These are phyloP conservation scores for Melastoma candidum DNA, from an alignment of 441 rosid genomes.

Conservation along the genomic window DNA sequence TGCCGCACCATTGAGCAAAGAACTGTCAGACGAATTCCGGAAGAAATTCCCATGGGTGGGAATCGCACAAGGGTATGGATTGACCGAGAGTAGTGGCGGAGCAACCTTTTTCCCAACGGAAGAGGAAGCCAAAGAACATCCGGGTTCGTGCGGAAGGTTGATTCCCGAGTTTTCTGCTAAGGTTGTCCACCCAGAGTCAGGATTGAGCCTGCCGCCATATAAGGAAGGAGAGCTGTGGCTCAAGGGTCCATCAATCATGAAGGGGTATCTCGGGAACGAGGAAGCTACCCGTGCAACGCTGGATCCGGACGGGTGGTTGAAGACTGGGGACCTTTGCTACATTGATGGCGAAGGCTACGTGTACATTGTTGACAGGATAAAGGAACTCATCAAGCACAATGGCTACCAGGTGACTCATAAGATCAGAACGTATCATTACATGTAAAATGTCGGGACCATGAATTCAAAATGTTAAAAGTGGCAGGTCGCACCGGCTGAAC, in stretches of 20 bases:
- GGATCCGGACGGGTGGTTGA: constrained; percentile 50
- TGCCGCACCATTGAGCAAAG: constrained; percentile 32
- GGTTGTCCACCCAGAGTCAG: constrained; percentile 35
- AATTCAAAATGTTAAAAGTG: not conserved
- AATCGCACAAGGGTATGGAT: constrained; percentile 49
- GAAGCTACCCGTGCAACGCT: constrained; percentile 34
- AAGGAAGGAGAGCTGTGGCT: constrained; percentile 48
- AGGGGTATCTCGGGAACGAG: constrained; percentile 44
- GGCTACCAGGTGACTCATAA: constrained; percentile 41
- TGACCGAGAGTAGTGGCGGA: constrained; percentile 51
- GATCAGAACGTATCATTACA: not conserved
- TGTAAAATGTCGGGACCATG: not conserved
- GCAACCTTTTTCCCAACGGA: constrained; percentile 21
- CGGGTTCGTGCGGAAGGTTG: constrained; percentile 33
- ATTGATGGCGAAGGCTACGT: constrained; percentile 45
- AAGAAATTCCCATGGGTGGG: constrained; percentile 28
- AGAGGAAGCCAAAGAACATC: constrained; percentile 31
- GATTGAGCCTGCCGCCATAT: constrained; percentile 29
- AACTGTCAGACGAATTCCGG: constrained; percentile 21
- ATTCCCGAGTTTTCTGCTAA: constrained; percentile 35
- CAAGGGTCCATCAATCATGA: constrained; percentile 45
- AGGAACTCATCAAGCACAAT: constrained; percentile 52
- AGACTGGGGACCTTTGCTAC: constrained; percentile 53
- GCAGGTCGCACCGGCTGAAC: constrained; percentile 49
- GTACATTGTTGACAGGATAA: constrained; percentile 43